A percentile compares a stretch with the other conserved stretches of the same genome.
phyloP scores from a whole-genome alignment of 148 eudicot species.

The Fagopyrum esculentum region DNA sequence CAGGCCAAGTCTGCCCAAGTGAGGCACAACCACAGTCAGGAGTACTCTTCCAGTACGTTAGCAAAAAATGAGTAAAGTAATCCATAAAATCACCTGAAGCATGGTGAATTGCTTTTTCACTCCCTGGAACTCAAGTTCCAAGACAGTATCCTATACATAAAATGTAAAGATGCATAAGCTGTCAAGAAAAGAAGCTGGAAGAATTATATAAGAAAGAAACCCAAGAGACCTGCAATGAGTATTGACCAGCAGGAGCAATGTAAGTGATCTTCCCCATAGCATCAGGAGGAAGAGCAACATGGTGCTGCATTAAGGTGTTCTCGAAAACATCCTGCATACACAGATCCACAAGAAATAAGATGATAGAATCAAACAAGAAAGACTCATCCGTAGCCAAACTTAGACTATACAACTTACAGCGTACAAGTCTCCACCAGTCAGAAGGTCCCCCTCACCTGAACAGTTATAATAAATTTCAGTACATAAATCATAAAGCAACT shows the following conservation, averaged over 20 bases:
- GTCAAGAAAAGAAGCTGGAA: conserved; percentile 3
- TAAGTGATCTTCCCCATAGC: conserved; percentile 94
- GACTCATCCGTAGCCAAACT: neutral
- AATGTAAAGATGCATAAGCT: neutral
- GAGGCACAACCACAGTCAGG: neutral
- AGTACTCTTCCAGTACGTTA: conserved; percentile 1
- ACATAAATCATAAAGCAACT: neutral
- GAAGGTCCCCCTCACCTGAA: conserved; percentile 89
- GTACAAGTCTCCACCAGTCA: conserved; percentile 97
- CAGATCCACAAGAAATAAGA: conserved; percentile 13
- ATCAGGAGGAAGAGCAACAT: conserved; percentile 91
- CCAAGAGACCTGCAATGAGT: conserved; percentile 66
- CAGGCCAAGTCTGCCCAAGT: conserved; percentile 82
- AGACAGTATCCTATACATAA: conserved; percentile 75
- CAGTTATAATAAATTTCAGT: conserved; percentile 7
- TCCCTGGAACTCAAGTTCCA: conserved; percentile 99
- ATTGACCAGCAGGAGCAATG: conserved; percentile 91
- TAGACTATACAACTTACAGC: conserved; percentile 63
- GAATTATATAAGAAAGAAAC: neutral
- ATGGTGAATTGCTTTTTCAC: conserved; percentile 86
- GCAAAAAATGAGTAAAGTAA: conserved; percentile 1
- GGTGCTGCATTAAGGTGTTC: conserved; percentile 85
- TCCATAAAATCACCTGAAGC: conserved; percentile 70
- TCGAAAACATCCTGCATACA: conserved; percentile 66
- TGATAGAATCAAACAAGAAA: neutral